These are phyloP conservation scores for Cercophora newfieldiana DNA, from an alignment of 495 filamentous ascomycete genomes.

Conservation along the genomic window DNA sequence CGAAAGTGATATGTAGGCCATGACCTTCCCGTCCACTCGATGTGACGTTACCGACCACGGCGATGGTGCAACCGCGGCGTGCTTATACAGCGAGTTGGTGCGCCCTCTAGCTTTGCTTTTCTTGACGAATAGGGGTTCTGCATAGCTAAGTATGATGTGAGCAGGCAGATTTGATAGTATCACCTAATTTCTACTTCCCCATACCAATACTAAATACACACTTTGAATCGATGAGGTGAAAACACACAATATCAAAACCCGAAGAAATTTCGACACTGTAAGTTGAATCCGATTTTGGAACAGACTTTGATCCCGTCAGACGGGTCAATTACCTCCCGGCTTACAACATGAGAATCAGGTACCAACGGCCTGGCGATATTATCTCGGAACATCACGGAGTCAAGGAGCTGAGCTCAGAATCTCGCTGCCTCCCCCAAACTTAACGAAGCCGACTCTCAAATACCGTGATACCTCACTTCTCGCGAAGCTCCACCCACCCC, in stretches of 20 bases:
- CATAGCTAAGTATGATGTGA: no score
- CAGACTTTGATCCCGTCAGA: not conserved
- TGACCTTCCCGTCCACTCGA: not conserved
- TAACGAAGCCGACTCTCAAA: no score
- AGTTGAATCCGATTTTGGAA: no score
- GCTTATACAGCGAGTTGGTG: not conserved
- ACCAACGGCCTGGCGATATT: not conserved
- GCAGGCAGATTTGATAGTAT: no score
- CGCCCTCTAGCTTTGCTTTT: not conserved
- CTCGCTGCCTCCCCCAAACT: no score
- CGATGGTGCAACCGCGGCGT: conserved; percentile 3
- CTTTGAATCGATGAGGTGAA: not conserved
- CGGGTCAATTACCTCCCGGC: not conserved
- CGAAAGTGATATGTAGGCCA: not conserved
- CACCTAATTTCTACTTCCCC: not conserved
- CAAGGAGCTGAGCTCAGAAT: not conserved
- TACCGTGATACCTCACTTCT: no score
- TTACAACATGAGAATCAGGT: no score
- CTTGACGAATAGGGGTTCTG: no score
- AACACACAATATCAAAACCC: no score
- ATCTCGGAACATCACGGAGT: not conserved
- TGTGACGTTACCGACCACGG: not conserved
- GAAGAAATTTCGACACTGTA: no score
- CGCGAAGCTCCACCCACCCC: no score
- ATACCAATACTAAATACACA: not conserved